phyloP scores from a whole-genome alignment of 2,329 filamentous ascomycete genomes.

The Diplodia scrobiculata region DNA sequence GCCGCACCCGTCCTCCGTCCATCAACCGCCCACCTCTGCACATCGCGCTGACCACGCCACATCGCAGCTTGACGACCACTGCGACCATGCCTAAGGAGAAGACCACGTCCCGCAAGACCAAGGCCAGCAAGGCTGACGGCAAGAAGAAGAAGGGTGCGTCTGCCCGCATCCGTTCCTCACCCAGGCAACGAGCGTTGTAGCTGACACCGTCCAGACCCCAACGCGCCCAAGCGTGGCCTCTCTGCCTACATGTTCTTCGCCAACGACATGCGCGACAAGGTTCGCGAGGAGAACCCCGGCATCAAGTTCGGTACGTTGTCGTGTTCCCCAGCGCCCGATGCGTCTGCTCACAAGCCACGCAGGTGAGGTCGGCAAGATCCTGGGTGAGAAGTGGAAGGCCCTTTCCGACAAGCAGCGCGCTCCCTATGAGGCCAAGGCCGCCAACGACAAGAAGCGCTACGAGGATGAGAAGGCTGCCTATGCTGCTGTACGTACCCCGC shows the following conservation, averaged over 20 bases:
- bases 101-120: conserved; percentile 63
- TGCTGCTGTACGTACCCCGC: conserved; percentile 37
- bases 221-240: conserved; percentile 97
- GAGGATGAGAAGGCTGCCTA: conserved; percentile 94
- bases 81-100: conserved; percentile 67
- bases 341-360: conserved; percentile 29
- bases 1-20: neutral
- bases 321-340: neutral
- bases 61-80: conserved; percentile 18
- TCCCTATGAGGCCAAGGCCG: conserved; percentile 96
- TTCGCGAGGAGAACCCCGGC: conserved; percentile 96
- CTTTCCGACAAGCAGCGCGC: conserved; percentile 88
- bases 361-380: conserved; percentile 96
- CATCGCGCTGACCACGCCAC: conserved; percentile 10
- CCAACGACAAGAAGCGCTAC: conserved; percentile 97
- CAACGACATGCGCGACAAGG: conserved; percentile 98
- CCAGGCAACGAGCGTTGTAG: neutral
- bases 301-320: conserved; percentile 80
- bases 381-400: conserved; percentile 98
- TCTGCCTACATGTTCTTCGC: conserved; percentile 99
- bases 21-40: conserved; percentile 3
- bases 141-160: conserved; percentile 72
- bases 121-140: conserved; percentile 57
- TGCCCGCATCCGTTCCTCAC: conserved; percentile 10
- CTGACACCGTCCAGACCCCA: conserved; percentile 69